Base-by-base conservation (phyloP, 495 filamentous ascomycete genomes). In the Xylaria longipes region DNA sequence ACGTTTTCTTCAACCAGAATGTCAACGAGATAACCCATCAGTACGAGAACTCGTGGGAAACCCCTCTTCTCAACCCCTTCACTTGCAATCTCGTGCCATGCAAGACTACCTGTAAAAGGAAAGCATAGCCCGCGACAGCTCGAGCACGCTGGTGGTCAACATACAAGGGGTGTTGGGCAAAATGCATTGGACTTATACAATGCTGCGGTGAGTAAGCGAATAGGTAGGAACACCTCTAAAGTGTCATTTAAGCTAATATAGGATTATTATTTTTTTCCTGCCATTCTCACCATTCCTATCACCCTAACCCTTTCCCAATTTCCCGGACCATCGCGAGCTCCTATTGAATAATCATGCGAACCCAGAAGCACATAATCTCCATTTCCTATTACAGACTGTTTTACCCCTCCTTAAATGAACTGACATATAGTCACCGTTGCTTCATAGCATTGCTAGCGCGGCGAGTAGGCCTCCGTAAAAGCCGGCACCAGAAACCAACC, bases 381-480 rank as follows among this genome's bases (percentile, higher is more conserved):
- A 33, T 22, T 33, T 25, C 31, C 57, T 22, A 37, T 60, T 60
- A 37, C 33, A 56, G 25, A 56, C 31, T 37, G 57, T 11, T 60
- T 60, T 60, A 37, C 60, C 37, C 35, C 22, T 43, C n/a, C 37
- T 11, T 29, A 41, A 22, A 27, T 63, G 35, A 43, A 43, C 29
- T 37, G 11, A 37, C 37, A 63, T 63, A 43, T 27, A 8, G 35
- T 29, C 45, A 43, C 31, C 41, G 31, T 17, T 48, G 25, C 46
- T 43, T 71, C 33, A 72, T 43, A 72, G 22, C 54, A 72, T 50
- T 17, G 64, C 70, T 41, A 72, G 39, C 22, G 56, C 64, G 20
- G 70, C 70, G 37, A 72, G 63, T 6, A 72, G 12, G 14, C 70
- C 56, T 33, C 64, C 64, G 52, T 58, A 72, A 45, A 72, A 15